Evolutionary conservation across 164 flowering plant species (phyloP), one percentile per base, ranked within the genome.

Genomic region (Amborella trichopoda): DNA sequence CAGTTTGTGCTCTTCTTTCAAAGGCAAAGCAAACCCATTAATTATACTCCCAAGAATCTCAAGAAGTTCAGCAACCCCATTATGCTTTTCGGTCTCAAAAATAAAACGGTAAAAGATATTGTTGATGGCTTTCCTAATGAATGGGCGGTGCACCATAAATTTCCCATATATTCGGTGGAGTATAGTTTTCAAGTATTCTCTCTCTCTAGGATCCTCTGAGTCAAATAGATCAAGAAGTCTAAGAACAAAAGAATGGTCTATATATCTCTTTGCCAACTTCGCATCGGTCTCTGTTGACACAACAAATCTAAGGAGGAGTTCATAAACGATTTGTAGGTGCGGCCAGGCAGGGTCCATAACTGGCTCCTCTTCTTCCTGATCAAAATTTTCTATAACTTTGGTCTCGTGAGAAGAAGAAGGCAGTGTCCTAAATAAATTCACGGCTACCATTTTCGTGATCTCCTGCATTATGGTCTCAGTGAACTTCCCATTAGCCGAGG

Each of bases 161-260:
- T 87, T 87, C 2, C 94, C 94, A 67, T 87, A 87, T 20, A 83
- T 60, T 2, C 90, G 87, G 46, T 87, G 96, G n/a, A 87, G 77
- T 59, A 83, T 71, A 4, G 83, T 81, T 55, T 87, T 87, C 64
- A 87, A 58, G 56, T 79, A 83, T 50, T 83, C 94, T 64, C 96
- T 73, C 55, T 87, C 96, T 48, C 96, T 72, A 12, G 82, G 84
- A 56, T 87, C 96, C 47, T 87, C 94, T 19, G 90, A 81, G 49
- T 83, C 87, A 61, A 87, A 83, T 14, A 78, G 73, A 58, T 83
- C 87, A 2, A 87, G 67, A 62, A 83, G 47, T 63, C 65, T 78
- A 3, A 78, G 68, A 36, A 87, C 74, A 63, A 87, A 83, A 17
- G 78, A 70, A 50, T 77, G 87, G 61, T 87, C 96, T 36, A 87